phyloP scores from a whole-genome alignment of 2,329 filamentous ascomycete species.

The Arthrobotrys iridis region DNA sequence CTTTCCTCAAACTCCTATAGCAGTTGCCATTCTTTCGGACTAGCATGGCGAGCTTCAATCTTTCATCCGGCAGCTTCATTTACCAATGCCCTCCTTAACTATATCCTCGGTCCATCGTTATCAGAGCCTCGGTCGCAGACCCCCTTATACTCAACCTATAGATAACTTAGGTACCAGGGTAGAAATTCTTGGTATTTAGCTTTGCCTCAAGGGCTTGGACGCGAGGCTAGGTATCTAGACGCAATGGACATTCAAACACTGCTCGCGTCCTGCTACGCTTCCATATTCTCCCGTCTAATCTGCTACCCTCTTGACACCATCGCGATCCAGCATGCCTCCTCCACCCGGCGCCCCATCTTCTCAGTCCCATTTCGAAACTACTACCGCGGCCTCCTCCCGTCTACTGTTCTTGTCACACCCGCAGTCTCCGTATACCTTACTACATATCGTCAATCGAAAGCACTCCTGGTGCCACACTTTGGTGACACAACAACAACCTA shows the following conservation, averaged over 20 bases:
- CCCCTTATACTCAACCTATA: background rate
- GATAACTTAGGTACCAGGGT: background rate
- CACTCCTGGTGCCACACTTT: constrained; percentile 36
- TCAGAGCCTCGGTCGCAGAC: background rate
- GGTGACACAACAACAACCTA: constrained; percentile 50
- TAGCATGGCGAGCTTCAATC: constrained; percentile 27
- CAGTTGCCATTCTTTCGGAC: background rate
- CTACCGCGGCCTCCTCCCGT: constrained; percentile 49
- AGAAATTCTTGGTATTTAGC: background rate
- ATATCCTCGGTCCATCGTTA: background rate
- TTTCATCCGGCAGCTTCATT: background rate
- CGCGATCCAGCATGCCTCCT: constrained; percentile 52
- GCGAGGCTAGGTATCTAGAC: background rate
- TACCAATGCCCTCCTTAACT: constrained; percentile 40
- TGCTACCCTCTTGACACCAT: constrained; percentile 54
- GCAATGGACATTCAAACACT: constrained; percentile 52
- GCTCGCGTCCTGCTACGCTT: constrained; percentile 39
- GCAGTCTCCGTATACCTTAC: constrained; percentile 45
- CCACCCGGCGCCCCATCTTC: constrained; percentile 46
- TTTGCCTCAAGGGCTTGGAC: background rate
- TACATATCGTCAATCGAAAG: constrained; percentile 49
- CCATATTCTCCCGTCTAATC: constrained; percentile 41
- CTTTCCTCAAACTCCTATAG: background rate
- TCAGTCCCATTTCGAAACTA: constrained; percentile 42
- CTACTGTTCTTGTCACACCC: constrained; percentile 43